Evolutionary conservation across 1,139 yeast genomes (phyloP), one percentile per base, ranked within the genome.

Genomic region (Suhomyces anneliseae): DNA sequence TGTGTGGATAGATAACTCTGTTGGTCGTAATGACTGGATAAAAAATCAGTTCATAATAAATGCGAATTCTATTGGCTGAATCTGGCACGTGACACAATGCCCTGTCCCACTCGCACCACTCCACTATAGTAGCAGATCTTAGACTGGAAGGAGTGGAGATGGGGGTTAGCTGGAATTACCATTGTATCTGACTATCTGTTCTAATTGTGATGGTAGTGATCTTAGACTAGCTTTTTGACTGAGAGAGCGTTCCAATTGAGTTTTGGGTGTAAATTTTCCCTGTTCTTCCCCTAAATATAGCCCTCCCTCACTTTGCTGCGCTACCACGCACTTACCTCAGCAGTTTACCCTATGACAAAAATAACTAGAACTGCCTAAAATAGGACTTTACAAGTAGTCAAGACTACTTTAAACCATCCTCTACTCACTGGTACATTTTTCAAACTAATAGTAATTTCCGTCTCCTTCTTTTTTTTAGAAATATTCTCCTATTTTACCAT

Each of bases 21-120:
- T 35, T 19, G 24, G 24, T 19, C n/a, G 32, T 29, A 41, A 34
- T 37, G 46, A 27, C 38, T 44, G 43, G 27, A 34, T 14, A 35
- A 42, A 43, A 42, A 44, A 46, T 39, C 42, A 40, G 47, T 40
- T 43, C 38, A 46, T 43, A 19, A 38, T 43, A 46, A 46, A 19
- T 44, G 37, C 42, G 42, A 27, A 35, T 43, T 46, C 42, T 43
- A 46, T 46, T 46, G 49, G 49, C 31, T 24, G 37, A 29, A 27
- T 12, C 24, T 31, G 24, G 11, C 32, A 29, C 32, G 32, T 29
- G 32, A 29, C 7, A 5, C n/a, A 4, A 6, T 19, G 24, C 7
- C 32, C 32, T 9, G n/a, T 29, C 7, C n/a, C n/a, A 5, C n/a
- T 29, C 11, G 32, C 32, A 29, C 10, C 32, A 29, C 10, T 29